A percentile compares a stretch with the other conserved stretches of the same genome.
Evolutionary conservation across 371 early-diverging fungal genomes (phyloP).

Genomic region (Syncephalis fuscata): DNA sequence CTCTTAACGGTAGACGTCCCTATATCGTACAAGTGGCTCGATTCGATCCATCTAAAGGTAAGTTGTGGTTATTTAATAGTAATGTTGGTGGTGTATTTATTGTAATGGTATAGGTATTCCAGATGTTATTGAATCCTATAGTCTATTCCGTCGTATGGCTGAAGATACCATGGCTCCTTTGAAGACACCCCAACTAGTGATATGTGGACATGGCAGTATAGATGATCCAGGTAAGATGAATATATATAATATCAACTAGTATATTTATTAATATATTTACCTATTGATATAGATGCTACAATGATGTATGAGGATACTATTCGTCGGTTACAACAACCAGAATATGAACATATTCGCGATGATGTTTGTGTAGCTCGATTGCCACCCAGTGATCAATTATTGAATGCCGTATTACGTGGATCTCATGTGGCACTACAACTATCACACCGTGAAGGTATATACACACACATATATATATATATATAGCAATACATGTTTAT

Average conservation of each 20-base stretch:
- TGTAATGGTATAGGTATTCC: conserved; percentile 29
- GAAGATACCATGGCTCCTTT: conserved; percentile 16
- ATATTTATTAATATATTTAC: too few species aligned
- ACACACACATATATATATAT: too few species aligned
- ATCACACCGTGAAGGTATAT: conserved; percentile 41
- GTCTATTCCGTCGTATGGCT: conserved; percentile 35
- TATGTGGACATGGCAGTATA: conserved; percentile 72
- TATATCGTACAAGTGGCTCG: conserved; percentile 78
- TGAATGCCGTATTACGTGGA: conserved; percentile 50
- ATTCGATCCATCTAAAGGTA: conserved; percentile 85
- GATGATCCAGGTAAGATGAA: conserved; percentile 51
- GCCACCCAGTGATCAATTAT: conserved; percentile 66
- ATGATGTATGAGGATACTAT: conserved; percentile 45
- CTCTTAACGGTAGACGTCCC: conserved; percentile 38
- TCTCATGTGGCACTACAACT: conserved; percentile 61
- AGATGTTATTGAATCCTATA: conserved; percentile 58
- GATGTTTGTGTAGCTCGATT: conserved; percentile 48
- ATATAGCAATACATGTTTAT: too few species aligned
- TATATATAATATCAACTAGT: too few species aligned
- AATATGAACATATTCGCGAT: conserved; percentile 23
- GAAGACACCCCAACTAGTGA: conserved; percentile 48
- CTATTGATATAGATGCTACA: conserved; percentile 47
- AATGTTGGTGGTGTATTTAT: background rate
- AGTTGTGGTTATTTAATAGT: background rate
- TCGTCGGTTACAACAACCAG: conserved; percentile 17